Evolutionary conservation across 1,284 basidiomycete species (phyloP).

Genomic region (Wallemia mellicola): DNA sequence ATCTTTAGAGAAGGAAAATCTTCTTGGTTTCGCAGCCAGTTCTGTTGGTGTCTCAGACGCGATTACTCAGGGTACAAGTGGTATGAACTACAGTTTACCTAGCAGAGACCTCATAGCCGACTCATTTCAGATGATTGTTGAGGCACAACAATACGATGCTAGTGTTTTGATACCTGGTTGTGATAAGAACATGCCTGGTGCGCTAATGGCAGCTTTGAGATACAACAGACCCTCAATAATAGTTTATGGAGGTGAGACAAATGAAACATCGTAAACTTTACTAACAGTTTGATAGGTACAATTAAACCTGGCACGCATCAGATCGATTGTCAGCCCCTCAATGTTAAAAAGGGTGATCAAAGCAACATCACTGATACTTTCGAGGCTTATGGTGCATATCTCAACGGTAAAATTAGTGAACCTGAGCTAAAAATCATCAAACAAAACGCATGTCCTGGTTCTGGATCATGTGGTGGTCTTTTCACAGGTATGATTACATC

Average conservation of each 20-base stretch:
- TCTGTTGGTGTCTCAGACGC: constrained; percentile 58
- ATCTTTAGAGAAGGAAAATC: constrained; percentile 38
- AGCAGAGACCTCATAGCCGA: constrained; percentile 72
- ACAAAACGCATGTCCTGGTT: constrained; percentile 39
- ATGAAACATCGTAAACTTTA: too few species aligned
- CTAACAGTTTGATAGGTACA: too few species aligned
- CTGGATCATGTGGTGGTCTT: constrained; percentile 33
- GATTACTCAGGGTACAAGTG: constrained; percentile 55
- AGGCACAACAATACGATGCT: constrained; percentile 65
- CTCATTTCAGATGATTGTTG: constrained; percentile 35
- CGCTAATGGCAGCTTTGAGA: constrained; percentile 49
- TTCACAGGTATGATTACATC: too few species aligned
- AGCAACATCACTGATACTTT: constrained; percentile 58
- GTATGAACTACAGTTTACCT: constrained; percentile 37
- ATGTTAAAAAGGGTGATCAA: constrained; percentile 40
- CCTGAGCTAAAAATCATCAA: constrained; percentile 51
- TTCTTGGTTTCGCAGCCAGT: constrained; percentile 46
- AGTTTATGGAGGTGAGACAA: constrained; percentile 58
- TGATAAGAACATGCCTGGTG: constrained; percentile 84
- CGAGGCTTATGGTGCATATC: constrained; percentile 34
- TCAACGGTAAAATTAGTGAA: constrained; percentile 36
- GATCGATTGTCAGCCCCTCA: constrained; percentile 46
- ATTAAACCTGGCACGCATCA: constrained; percentile 44
- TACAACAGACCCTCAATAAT: constrained; percentile 51
- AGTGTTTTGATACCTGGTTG: constrained; percentile 29